These are phyloP conservation scores for Aureobasidium sp. DNA, from an alignment of 2,329 filamentous ascomycete genomes.

Conservation along the genomic window DNA sequence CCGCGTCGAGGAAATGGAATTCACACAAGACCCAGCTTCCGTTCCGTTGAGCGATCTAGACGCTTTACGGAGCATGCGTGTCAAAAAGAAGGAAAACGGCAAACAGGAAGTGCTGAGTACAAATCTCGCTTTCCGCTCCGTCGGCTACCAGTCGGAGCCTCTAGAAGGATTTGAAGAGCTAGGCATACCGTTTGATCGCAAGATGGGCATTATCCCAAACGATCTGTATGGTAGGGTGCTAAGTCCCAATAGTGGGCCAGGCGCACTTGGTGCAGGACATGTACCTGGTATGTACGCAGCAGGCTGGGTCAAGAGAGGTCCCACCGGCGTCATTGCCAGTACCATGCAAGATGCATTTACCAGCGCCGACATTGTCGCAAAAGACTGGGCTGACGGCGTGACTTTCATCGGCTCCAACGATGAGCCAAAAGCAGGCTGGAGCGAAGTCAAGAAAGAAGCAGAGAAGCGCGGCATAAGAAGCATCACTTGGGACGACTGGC, in stretches of 20 bases:
- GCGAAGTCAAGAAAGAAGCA: conserved; percentile 57
- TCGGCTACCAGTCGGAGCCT: conserved; percentile 80
- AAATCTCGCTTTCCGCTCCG: conserved; percentile 77
- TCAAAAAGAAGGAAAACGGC: conserved; percentile 3
- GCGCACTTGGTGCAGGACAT: conserved; percentile 37
- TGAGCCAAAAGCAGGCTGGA: conserved; percentile 56
- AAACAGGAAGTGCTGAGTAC: conserved; percentile 42
- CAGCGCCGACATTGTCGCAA: conserved; percentile 72
- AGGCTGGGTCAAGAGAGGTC: conserved; percentile 92
- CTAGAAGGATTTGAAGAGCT: conserved; percentile 65
- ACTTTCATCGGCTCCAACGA: conserved; percentile 38
- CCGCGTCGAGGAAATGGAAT: conserved; percentile 51
- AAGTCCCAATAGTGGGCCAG: conserved; percentile 30
- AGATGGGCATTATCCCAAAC: conserved; percentile 69
- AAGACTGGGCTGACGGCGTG: conserved; percentile 56
- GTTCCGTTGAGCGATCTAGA: conserved; percentile 25
- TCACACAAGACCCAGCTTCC: conserved; percentile 28
- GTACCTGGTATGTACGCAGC: conserved; percentile 79
- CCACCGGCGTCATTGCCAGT: conserved; percentile 89
- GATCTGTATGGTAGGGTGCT: conserved; percentile 69
- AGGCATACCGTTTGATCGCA: conserved; percentile 68
- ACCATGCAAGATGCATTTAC: conserved; percentile 94
- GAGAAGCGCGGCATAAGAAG: conserved; percentile 47
- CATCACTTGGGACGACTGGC: conserved; percentile 81
- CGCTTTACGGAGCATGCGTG: conserved; percentile 10